These are phyloP conservation scores for Ceratocystiopsis brevicomis DNA, from an alignment of 2,329 filamentous ascomycete genomes.

Conservation along the genomic window DNA sequence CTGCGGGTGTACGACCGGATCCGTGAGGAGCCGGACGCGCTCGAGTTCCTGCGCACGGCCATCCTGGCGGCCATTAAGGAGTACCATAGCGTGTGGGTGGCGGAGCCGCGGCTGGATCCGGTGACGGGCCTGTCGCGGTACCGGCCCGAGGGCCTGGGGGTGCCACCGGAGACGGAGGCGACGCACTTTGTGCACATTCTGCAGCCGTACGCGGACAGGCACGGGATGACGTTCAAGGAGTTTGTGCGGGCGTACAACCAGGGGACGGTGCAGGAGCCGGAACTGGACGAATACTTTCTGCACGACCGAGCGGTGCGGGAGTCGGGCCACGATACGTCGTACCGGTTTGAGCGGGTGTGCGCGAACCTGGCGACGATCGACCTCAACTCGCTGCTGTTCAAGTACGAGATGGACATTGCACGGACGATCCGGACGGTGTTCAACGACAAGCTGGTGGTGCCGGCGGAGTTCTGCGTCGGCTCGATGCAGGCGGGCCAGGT, in stretches of 20 bases:
- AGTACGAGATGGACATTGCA: slow-evolving; percentile 89
- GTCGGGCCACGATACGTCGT: slow-evolving; percentile 90
- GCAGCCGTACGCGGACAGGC: slow-evolving; percentile 64
- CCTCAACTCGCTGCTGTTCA: slow-evolving; percentile 85
- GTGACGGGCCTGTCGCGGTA: slow-evolving; percentile 69
- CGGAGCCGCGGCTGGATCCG: slow-evolving; percentile 57
- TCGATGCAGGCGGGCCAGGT: slow-evolving; percentile 47
- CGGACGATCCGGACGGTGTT: slow-evolving; percentile 72
- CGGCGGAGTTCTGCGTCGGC: slow-evolving; percentile 59
- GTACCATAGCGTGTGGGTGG: slow-evolving; percentile 78
- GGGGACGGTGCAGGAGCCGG: slow-evolving; percentile 57
- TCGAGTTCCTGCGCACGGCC: slow-evolving; percentile 62
- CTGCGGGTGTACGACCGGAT: slow-evolving; percentile 86
- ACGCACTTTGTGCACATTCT: slow-evolving; percentile 73
- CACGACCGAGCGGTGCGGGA: slow-evolving; percentile 92
- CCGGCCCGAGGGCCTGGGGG: slow-evolving; percentile 62
- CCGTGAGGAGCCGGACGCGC: slow-evolving; percentile 60
- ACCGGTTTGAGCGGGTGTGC: slow-evolving; percentile 73
- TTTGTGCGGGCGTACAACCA: slow-evolving; percentile 83
- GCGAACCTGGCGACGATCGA: slow-evolving; percentile 86
- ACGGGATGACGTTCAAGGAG: slow-evolving; percentile 62
- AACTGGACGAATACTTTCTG: slow-evolving; percentile 86
- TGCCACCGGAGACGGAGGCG: slow-evolving; percentile 81
- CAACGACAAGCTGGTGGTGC: slow-evolving; percentile 63
- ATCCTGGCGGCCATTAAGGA: slow-evolving; percentile 92